Evolutionary conservation across 257 asterid genomes (phyloP).

Genomic region (Capsicum baccatum): DNA sequence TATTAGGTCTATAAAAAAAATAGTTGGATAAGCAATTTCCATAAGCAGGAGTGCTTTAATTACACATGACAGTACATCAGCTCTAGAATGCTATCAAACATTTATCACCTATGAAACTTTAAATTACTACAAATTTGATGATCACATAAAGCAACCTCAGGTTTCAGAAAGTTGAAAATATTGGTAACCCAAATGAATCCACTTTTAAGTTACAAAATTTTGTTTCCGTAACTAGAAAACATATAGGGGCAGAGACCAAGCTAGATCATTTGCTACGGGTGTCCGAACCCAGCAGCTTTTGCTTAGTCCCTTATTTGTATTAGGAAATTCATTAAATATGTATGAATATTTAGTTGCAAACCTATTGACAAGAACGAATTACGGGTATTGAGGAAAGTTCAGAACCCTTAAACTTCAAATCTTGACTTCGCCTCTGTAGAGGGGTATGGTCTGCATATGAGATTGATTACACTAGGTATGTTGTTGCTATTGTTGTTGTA

Average conservation of each 20-base stretch:
- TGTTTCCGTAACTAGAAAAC: not conserved
- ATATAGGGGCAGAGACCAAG: too few species aligned
- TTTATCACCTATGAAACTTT: not conserved
- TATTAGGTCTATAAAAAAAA: not conserved
- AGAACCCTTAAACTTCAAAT: too few species aligned
- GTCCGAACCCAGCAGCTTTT: too few species aligned
- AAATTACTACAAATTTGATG: not conserved
- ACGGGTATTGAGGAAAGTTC: too few species aligned
- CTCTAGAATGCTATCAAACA: constrained; percentile 25
- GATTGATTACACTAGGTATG: not conserved
- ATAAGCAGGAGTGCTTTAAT: not conserved
- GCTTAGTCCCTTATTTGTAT: too few species aligned
- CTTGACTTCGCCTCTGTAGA: too few species aligned
- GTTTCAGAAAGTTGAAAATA: constrained; percentile 7
- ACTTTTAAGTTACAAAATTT: not conserved
- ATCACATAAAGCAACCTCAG: not conserved
- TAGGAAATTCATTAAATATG: too few species aligned
- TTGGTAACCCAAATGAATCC: constrained; percentile 17
- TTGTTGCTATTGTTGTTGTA: not conserved
- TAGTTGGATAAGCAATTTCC: not conserved
- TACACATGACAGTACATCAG: not conserved
- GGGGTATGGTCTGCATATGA: too few species aligned
- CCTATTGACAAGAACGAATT: too few species aligned
- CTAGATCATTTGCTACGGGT: too few species aligned
- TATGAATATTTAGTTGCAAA: too few species aligned